A percentile compares a stretch with the other conserved stretches of the same genome.
Evolutionary conservation across 2,329 filamentous ascomycete species (phyloP).

Genomic region (Grosmannia serpens): DNA sequence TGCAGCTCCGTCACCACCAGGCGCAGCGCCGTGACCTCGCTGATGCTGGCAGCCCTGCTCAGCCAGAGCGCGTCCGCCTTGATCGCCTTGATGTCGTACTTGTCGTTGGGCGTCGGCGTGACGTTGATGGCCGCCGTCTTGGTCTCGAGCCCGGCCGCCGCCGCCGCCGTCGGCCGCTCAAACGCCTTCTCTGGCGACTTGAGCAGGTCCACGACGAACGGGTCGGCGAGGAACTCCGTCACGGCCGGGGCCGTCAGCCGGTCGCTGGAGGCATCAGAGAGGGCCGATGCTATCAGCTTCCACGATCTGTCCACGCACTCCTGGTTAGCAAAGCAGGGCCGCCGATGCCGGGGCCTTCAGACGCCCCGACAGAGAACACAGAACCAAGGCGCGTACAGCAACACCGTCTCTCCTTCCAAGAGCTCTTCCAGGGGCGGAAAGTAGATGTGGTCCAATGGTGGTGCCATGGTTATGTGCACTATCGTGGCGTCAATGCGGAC

Average conservation of each 20-base stretch:
- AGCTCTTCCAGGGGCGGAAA: conserved; percentile 79
- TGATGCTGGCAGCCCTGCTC: conserved; percentile 63
- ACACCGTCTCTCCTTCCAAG: conserved; percentile 64
- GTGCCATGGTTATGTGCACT: conserved; percentile 48
- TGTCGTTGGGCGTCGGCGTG: conserved; percentile 52
- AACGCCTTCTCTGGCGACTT: conserved; percentile 60
- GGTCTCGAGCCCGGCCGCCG: conserved; percentile 65
- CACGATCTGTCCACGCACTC: conserved; percentile 39
- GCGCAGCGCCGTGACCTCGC: conserved; percentile 72
- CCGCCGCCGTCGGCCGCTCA: conserved; percentile 44
- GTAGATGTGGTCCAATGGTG: conserved; percentile 58
- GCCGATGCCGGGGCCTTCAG: not conserved
- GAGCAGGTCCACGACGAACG: conserved; percentile 56
- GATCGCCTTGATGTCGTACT: conserved; percentile 64
- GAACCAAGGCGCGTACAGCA: conserved; percentile 52
- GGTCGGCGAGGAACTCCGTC: conserved; percentile 58
- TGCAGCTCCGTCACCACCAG: conserved; percentile 78
- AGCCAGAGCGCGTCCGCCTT: conserved; percentile 83
- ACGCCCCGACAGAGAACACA: not conserved
- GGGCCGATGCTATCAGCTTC: conserved; percentile 46
- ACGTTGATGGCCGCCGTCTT: conserved; percentile 82
- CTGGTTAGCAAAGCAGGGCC: not conserved
- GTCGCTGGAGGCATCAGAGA: conserved; percentile 45
- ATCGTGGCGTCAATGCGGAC: not conserved
- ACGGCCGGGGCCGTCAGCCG: conserved; percentile 43